Base-by-base conservation (phyloP, 2,329 filamentous ascomycete species). In the Pseudocercospora eumusae region DNA sequence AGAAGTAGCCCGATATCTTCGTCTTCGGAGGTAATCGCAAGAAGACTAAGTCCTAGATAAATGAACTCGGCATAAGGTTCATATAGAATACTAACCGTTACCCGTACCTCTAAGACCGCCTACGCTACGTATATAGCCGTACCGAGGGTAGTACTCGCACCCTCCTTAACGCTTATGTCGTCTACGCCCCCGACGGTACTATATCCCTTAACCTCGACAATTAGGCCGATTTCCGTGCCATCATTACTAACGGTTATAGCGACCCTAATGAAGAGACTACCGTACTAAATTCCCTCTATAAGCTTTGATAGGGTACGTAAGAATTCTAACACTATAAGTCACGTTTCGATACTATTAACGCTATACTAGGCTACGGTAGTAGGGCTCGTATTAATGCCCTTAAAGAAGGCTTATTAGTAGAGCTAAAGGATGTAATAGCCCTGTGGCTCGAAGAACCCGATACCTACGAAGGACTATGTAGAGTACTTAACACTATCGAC, bases 31-130 rank as follows among this genome's bases (percentile, higher is more conserved):
- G 21, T 11, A 13, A 45, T 7, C 10, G 10, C 23, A 45, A 45
- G 42, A 45, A 45, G 42, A 45, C 42, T 45, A 45, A 45, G 18
- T 45, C 42, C 42, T 45, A 45, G 42, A 45, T 45, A 45, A 45
- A 45, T 10, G 4, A 45, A 23, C 21, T 45, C 3, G 7, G 9
- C 23, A 45, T 45, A 45, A 45, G 42, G 42, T 45, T 45, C 23
- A 45, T 45, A 45, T 45, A 45, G 42, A 45, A 45, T 8, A 8
- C 7, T 5, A 7, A 45, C 18, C 20, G 20, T 21, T 45, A 45
- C 13, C 42, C n/a, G 1, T 45, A 45, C 13, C 11, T 45, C 11
- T 45, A 45, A 7, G 18, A 45, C 18, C 10, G 10, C 21, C 7
- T 45, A 20, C 11, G 11, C 11, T 45, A 45, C 9, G 9, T 23